Evolutionary conservation across 2,329 filamentous ascomycete genomes (phyloP).

Genomic region (Botrytis elliptica): DNA sequence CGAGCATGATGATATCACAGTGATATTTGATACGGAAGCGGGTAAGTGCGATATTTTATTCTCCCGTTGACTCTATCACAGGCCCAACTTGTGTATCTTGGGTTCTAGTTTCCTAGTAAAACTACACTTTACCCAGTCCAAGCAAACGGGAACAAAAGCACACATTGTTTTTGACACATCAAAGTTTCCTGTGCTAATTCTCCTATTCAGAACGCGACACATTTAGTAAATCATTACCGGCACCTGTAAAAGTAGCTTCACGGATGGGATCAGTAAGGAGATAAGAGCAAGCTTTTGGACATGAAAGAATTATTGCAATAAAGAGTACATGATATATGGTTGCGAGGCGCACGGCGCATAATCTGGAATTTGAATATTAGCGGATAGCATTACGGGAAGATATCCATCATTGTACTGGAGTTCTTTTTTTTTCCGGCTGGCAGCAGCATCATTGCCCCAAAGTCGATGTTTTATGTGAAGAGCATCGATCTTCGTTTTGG

Average conservation of each 20-base stretch:
- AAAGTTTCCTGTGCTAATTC: neutral
- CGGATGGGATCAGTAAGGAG: conserved; percentile 39
- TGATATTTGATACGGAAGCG: conserved; percentile 76
- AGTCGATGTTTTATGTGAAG: neutral
- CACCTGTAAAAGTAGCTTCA: conserved; percentile 37
- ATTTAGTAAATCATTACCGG: conserved; percentile 39
- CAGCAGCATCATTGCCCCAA: neutral
- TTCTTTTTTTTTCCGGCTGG: conserved; percentile 2
- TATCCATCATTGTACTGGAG: conserved; percentile 13
- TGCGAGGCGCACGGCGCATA: conserved; percentile 19
- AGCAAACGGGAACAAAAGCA: neutral
- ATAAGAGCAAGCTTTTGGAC: conserved; percentile 25
- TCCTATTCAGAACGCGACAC: conserved; percentile 33
- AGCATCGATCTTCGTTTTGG: neutral
- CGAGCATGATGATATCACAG: conserved; percentile 87
- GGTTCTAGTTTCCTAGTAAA: neutral
- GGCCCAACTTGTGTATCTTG: neutral
- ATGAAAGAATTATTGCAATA: neutral
- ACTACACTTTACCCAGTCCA: conserved; percentile 15
- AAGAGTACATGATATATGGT: neutral
- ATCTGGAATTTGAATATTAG: conserved; percentile 9
- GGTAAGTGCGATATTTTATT: conserved; percentile 28
- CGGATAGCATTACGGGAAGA: conserved; percentile 20
- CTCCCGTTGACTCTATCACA: neutral
- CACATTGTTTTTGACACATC: neutral